These are phyloP conservation scores for Nicotiana otophora DNA, from an alignment of 257 asterid genomes.

Conservation along the genomic window DNA sequence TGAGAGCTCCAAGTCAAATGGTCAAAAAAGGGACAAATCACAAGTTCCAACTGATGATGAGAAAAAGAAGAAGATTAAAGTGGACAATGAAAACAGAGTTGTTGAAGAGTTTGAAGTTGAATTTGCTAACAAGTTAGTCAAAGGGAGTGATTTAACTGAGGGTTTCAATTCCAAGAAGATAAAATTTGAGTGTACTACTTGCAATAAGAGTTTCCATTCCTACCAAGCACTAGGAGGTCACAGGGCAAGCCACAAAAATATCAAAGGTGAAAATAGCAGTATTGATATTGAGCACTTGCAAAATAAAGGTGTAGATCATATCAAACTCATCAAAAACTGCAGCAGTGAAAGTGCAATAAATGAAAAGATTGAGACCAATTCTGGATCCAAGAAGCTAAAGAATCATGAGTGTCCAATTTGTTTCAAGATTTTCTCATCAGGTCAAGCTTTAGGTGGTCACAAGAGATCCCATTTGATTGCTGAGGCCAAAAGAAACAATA, in stretches of 20 bases:
- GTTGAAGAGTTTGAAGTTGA: constrained; percentile 28
- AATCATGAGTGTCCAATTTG: constrained; percentile 76
- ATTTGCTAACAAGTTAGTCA: constrained; percentile 19
- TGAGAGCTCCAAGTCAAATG: constrained; percentile 15
- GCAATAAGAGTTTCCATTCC: constrained; percentile 62
- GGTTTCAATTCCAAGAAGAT: constrained; percentile 17
- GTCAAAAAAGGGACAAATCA: constrained; percentile 6
- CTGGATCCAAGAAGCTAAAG: constrained; percentile 28
- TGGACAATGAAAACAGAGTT: constrained; percentile 1
- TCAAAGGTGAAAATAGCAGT: not conserved
- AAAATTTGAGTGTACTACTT: constrained; percentile 57
- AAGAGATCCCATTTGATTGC: constrained; percentile 65
- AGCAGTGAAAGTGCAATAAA: not conserved
- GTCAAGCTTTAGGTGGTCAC: constrained; percentile 93
- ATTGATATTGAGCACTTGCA: not conserved
- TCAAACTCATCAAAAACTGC: not conserved
- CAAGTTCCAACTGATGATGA: constrained; percentile 11
- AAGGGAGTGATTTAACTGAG: constrained; percentile 3
- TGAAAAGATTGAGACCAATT: constrained; percentile 10
- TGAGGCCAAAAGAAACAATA: constrained; percentile 24
- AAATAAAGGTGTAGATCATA: not conserved
- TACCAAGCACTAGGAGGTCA: constrained; percentile 95
- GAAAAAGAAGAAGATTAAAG: not conserved
- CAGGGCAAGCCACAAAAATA: constrained; percentile 78
- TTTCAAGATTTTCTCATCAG: constrained; percentile 63